A percentile compares a stretch with the other conserved stretches of the same genome.
These are phyloP conservation scores for Yamadazyma siamensis DNA, from an alignment of 1,139 yeast genomes.

Conservation along the genomic window DNA sequence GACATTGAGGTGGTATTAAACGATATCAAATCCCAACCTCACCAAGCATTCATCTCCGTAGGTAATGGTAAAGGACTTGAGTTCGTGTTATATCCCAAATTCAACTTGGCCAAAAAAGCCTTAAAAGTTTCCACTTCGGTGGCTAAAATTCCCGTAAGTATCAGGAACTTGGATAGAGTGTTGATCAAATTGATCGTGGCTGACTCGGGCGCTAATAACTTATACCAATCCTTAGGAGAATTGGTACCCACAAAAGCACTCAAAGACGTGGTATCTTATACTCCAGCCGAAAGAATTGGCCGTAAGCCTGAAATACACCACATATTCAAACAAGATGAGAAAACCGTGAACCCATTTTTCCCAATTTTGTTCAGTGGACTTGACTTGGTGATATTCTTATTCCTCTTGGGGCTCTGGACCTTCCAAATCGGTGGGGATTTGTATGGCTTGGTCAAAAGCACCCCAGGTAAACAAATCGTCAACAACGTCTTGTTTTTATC, in stretches of 20 bases:
- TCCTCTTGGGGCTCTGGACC: slow-evolving; percentile 48
- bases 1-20: slow-evolving; percentile 27
- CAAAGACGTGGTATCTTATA: slow-evolving; percentile 21
- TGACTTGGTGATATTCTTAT: slow-evolving; percentile 41
- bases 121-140: slow-evolving; percentile 27
- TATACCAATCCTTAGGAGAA: slow-evolving; percentile 29
- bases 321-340: slow-evolving; percentile 55
- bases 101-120: slow-evolving; percentile 16
- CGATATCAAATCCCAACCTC: slow-evolving; percentile 24
- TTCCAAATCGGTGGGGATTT: slow-evolving; percentile 44
- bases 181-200: slow-evolving; percentile 33
- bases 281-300: slow-evolving; percentile 41
- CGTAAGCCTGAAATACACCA: slow-evolving; percentile 68
- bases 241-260: slow-evolving; percentile 31
- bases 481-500: slow-evolving; percentile 48
- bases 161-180: slow-evolving; percentile 33
- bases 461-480: slow-evolving; percentile 23
- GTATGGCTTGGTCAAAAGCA: slow-evolving; percentile 29
- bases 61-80: slow-evolving; percentile 24
- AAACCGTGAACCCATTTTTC: slow-evolving; percentile 50
- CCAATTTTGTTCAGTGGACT: slow-evolving; percentile 52
- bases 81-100: slow-evolving; percentile 23
- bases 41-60: slow-evolving; percentile 27
- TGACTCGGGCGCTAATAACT: slow-evolving; percentile 21
- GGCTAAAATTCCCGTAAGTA: slow-evolving; percentile 33